Evolutionary conservation across 345 rosid genomes (phyloP), one percentile per base, ranked within the genome.

Genomic region (Ceriops decandra): DNA sequence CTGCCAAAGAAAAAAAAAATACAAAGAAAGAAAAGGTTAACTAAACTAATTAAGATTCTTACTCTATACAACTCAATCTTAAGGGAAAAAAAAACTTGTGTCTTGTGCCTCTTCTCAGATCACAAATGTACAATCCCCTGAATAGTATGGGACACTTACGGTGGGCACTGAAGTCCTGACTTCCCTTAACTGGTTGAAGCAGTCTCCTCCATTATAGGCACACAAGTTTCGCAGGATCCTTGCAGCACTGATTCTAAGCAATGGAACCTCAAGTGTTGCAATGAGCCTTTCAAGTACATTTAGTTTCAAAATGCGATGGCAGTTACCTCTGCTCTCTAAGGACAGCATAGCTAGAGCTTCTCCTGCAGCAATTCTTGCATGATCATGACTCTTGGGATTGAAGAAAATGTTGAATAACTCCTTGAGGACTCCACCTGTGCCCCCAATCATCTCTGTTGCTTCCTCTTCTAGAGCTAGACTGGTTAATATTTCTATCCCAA

Each of bases 341-440:
- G 86, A 87, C 71, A 93, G 74, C 98, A 93, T 88, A 2, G 96
- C 92, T 63, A 93, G 76, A 4, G 98, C 96, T 77, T 89, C 96
- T 49, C 98, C 98, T 27, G 97, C 91, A 2, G 91, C 97, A 31
- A 74, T 78, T 68, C 90, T 81, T n/a, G 81, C 97, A 62, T 71
- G 75, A 53, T 76, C 79, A 58, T 71, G 87, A 65, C 31, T 62
- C 49, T 74, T 76, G 15, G 68, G 77, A 24, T 80, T 72, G 65
- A 87, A 85, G 80, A 93, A 91, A 67, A 93, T 86, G 74, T 83
- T 85, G 76, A 89, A 72, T 70, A 93, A 61, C 81, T 90, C 98
- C 81, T 82, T 89, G 8, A 93, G 82, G 42, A 93, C 70, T 42
- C 96, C 90, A 2, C 98, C 97, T 0, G 98, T 89, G 46, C 89